Evolutionary conservation across 352 stramenopile species (phyloP).

Genomic region (Globisporangium echinulatum): DNA sequence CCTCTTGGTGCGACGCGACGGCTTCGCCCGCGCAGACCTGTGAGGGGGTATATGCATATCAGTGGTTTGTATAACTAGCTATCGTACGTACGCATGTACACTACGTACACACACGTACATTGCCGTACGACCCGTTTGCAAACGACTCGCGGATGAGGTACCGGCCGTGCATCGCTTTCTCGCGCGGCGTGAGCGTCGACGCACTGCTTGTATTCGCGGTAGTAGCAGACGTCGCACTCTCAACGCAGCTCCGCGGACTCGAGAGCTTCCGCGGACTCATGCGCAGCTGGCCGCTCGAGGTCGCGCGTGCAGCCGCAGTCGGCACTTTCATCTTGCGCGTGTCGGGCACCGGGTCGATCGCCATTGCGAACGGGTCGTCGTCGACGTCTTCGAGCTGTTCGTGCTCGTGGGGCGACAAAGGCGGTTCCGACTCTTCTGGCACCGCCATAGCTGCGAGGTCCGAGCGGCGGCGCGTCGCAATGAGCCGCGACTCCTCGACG

Average conservation of each 20-base stretch:
- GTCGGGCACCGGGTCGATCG: slow-evolving; percentile 8
- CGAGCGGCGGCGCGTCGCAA: slow-evolving; percentile 28
- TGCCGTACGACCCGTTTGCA: slow-evolving; percentile 60
- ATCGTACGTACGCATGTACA: too few relatives aligned
- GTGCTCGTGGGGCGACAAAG: background rate
- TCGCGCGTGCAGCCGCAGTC: background rate
- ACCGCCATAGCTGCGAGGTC: slow-evolving; percentile 6
- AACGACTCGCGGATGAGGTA: slow-evolving; percentile 76
- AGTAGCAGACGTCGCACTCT: background rate
- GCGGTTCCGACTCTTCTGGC: background rate
- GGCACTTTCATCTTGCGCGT: slow-evolving; percentile 3
- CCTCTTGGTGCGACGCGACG: slow-evolving; percentile 39
- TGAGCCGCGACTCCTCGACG: slow-evolving; percentile 38
- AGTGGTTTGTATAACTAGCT: too few relatives aligned
- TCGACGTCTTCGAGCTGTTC: slow-evolving; percentile 13
- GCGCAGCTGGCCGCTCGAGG: slow-evolving; percentile 1
- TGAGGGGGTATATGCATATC: too few relatives aligned
- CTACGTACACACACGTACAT: slow-evolving; percentile 32
- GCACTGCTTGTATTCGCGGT: slow-evolving; percentile 14
- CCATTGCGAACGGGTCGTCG: slow-evolving; percentile 9
- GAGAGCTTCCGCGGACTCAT: slow-evolving; percentile 11
- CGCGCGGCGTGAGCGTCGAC: slow-evolving; percentile 42
- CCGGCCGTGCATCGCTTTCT: slow-evolving; percentile 61
- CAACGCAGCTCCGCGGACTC: slow-evolving; percentile 6
- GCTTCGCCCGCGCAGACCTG: slow-evolving; percentile 44